Evolutionary conservation across 805 yeast species (phyloP).

Genomic region (Pichia ethanolica): DNA sequence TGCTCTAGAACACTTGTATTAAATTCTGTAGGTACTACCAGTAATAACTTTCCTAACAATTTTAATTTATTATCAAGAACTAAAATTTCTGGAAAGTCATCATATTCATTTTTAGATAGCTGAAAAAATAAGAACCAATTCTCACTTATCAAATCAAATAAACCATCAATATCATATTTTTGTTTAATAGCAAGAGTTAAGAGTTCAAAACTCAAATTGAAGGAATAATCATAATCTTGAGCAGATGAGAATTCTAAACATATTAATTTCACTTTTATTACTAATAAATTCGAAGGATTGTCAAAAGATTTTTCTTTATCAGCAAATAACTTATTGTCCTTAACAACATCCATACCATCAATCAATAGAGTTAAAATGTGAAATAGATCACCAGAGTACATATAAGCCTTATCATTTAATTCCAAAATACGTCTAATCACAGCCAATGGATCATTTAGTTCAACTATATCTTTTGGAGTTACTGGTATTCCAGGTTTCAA

Average conservation of each 20-base stretch:
- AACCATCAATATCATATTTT: constrained; percentile 6
- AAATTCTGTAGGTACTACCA: constrained; percentile 47
- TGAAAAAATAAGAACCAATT: constrained; percentile 73
- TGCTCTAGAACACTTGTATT: constrained; percentile 50
- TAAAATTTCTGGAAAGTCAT: constrained; percentile 9
- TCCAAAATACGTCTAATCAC: constrained; percentile 35
- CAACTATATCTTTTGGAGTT: constrained; percentile 22
- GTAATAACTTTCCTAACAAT: constrained; percentile 45
- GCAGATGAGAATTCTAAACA: constrained; percentile 66
- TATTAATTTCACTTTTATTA: constrained; percentile 26
- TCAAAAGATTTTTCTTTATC: constrained; percentile 7
- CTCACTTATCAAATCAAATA: constrained; percentile 19
- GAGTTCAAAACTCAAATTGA: constrained; percentile 32
- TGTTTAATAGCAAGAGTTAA: constrained; percentile 22
- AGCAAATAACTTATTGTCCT: constrained; percentile 4
- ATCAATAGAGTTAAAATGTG: constrained; percentile 35
- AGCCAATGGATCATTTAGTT: constrained; percentile 19
- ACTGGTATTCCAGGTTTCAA: constrained; percentile 25
- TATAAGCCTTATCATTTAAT: constrained; percentile 45
- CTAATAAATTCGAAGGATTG: constrained; percentile 16
- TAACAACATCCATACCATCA: constrained; percentile 29
- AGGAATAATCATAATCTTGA: constrained; percentile 55
- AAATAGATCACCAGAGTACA: constrained; percentile 35
- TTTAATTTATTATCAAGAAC: constrained; percentile 36
- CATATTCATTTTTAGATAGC: constrained; percentile 46